Evolutionary conservation across 2,329 filamentous ascomycete species (phyloP), one percentile per base, ranked within the genome.

Genomic region (Alternaria consortialis): DNA sequence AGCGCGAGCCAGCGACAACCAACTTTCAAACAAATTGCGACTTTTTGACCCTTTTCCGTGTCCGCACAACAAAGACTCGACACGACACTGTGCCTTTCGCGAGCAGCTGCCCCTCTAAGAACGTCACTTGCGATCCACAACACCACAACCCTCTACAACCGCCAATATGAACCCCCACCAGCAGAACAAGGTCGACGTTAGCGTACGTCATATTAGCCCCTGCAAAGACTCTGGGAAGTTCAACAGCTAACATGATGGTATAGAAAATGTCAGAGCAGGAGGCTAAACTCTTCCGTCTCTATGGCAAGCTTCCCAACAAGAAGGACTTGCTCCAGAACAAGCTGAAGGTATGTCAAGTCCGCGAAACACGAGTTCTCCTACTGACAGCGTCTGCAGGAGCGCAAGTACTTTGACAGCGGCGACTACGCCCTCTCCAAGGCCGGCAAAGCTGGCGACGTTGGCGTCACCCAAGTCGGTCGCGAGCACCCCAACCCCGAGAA

Each of bases 151-250:
- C 40, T 15, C 52, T 25, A 55, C 62, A 40, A 40, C 67, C 68
- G 65, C 69, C 69, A 72, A 66, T 68, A 96, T 98, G 93, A 97
- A 97, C 81, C 94, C 94, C 73, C 93, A 94, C 80, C 92, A 97
- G 86, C 94, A 97, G 87, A 97, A 97, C 87, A 98, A 99, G 86
- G 87, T 98, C 75, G 95, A 99, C 82, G 87, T 97, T 82, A 94
- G 87, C 85, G 95, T 97, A 84, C 84, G 92, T 87, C 65, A 69
- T 68, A 56, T 34, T 42, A 59, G 63, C 65, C 62, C 69, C 54
- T 63, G 64, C 64, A 60, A 63, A 63, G 52, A 36, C 56, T 42
- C 23, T 27, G 37, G 34, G 32, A 31, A 51, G 20, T 31, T 31
- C 50, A 29, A 39, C 2, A 17, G 60, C 71, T 76, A 63, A 76